phyloP scores from a whole-genome alignment of 148 eudicot genomes.

The Rhododendron simsii region DNA sequence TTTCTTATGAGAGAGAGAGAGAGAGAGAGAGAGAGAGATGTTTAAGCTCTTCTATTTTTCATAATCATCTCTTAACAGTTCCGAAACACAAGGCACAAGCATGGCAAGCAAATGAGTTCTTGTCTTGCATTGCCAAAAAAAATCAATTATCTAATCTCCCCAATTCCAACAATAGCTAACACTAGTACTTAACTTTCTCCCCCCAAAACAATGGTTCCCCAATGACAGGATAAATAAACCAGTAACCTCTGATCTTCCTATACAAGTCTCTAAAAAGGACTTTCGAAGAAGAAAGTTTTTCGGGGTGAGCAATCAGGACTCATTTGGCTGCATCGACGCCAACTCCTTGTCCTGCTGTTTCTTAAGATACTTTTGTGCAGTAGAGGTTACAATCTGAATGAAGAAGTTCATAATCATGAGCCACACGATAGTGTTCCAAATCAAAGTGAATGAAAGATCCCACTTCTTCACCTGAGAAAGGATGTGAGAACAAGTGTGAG shows the following conservation, averaged over 20 bases:
- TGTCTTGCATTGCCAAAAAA: conserved; percentile 12
- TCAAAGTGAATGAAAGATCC: conserved; percentile 17
- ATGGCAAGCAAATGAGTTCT: conserved; percentile 9
- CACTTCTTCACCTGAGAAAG: conserved; percentile 16
- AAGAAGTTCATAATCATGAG: conserved; percentile 23
- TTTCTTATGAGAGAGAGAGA: background rate
- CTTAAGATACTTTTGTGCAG: conserved; percentile 21
- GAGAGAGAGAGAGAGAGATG: background rate
- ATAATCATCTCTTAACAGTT: background rate
- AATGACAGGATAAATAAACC: background rate
- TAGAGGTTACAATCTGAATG: conserved; percentile 17
- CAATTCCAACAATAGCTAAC: background rate
- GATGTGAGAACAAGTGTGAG: background rate
- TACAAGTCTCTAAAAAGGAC: conserved; percentile 9
- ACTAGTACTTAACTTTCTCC: background rate
- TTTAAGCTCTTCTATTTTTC: background rate
- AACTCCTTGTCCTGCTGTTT: conserved; percentile 20
- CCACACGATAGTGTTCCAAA: conserved; percentile 25
- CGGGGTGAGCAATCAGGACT: background rate
- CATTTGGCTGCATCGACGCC: conserved; percentile 7
- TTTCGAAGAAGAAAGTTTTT: background rate
- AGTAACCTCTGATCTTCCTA: conserved; percentile 1
- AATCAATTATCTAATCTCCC: background rate
- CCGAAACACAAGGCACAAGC: background rate
- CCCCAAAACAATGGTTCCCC: background rate